Conservation (phyloP, 225 moss, liverwort and hornwort genomes). For the Polytrichum formosum region DNA sequence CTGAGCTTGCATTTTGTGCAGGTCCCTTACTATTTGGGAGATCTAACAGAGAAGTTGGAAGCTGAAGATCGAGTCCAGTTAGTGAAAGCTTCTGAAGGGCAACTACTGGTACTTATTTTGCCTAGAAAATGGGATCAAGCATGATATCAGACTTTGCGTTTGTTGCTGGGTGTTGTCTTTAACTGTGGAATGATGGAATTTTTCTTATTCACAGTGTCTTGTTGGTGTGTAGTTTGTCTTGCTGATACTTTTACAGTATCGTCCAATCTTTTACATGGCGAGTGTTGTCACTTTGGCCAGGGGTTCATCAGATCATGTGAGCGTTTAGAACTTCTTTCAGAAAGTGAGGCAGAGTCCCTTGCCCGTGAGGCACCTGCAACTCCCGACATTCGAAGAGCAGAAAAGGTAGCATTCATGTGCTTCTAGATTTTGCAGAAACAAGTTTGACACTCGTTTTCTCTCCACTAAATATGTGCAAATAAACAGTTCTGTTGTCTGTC, state of each 20-base stretch:
- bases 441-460: not conserved
- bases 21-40: conserved; percentile 93
- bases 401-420: conserved; percentile 49
- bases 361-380: conserved; percentile 62
- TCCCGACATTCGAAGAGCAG: conserved; percentile 69
- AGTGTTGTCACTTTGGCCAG: conserved; percentile 31
- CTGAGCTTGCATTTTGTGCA: conserved; percentile 20
- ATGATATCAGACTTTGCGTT: too few species aligned
- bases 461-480: too few species aligned
- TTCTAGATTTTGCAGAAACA: too few species aligned
- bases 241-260: not conserved
- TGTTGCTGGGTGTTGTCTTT: too few species aligned
- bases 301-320: conserved; percentile 80
- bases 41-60: conserved; percentile 70
- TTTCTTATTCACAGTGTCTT: not conserved
- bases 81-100: conserved; percentile 54
- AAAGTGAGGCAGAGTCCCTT: conserved; percentile 66
- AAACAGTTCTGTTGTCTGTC: too few species aligned
- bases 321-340: conserved; percentile 73
- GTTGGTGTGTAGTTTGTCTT: not conserved
- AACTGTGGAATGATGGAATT: not conserved
- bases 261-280: too few species aligned
- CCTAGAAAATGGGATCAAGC: too few species aligned
- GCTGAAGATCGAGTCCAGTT: conserved; percentile 54
- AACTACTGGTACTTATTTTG: conserved; percentile 52